Percentiles rank a stretch among this genome's conserved stretches.
Evolutionary conservation across 371 early-diverging fungal genomes (phyloP).

Genomic region (Mortierella sp.): DNA sequence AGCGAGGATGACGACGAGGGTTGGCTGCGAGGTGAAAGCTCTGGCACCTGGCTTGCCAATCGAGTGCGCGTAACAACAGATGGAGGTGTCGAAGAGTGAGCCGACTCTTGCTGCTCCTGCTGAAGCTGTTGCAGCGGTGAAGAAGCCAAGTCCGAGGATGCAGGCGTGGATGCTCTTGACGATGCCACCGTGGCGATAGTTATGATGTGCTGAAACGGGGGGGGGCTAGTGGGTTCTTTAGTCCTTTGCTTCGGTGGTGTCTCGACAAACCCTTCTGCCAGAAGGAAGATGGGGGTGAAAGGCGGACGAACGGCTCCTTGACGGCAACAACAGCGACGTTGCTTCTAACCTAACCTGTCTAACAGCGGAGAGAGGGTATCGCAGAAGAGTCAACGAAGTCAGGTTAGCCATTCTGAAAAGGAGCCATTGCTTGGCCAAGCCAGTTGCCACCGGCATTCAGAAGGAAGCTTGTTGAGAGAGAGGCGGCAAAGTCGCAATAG

Average conservation of each 20-base stretch:
- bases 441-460: too few relatives aligned
- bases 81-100: slow-evolving; percentile 1
- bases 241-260: not conserved
- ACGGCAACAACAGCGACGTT: too few relatives aligned
- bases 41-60: slow-evolving; percentile 39
- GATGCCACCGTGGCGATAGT: slow-evolving; percentile 20
- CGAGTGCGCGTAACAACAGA: slow-evolving; percentile 16
- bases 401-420: too few relatives aligned
- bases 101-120: slow-evolving; percentile 5
- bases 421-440: too few relatives aligned
- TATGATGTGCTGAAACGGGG: not conserved
- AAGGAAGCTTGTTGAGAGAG: too few relatives aligned
- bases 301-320: too few relatives aligned
- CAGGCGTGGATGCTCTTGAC: slow-evolving; percentile 10
- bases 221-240: not conserved
- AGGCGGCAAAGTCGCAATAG: too few relatives aligned
- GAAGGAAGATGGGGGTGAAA: too few relatives aligned
- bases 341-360: too few relatives aligned
- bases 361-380: too few relatives aligned
- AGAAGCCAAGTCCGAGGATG: slow-evolving; percentile 30
- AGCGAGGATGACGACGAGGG: slow-evolving; percentile 2
- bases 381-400: too few relatives aligned
- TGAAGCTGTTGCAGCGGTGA: slow-evolving; percentile 24
- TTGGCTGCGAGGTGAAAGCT: slow-evolving; percentile 12
- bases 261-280: too few relatives aligned